Base-by-base conservation (phyloP, 2,329 filamentous ascomycete genomes). In the Xylariales sp. region DNA sequence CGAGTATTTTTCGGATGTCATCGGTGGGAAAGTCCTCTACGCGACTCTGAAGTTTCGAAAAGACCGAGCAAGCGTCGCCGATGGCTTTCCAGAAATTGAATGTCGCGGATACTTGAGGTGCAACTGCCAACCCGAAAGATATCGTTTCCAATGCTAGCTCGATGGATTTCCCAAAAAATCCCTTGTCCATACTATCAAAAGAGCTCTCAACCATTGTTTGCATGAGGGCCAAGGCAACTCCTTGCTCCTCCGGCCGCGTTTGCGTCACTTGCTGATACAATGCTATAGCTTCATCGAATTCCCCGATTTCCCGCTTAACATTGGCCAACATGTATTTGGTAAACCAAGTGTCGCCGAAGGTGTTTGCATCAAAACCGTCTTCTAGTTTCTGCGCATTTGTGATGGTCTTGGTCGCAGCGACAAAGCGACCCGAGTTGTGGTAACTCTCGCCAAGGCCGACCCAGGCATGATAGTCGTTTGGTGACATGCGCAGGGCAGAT, bases 361-460 rank as follows among this genome's bases (percentile, higher is more conserved):
- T 70, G 31, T 75, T 61, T 54, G 72, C 54, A n/a, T 69, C 60
- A 0, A 75, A 60, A 2, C 72, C 70, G 19, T 77, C 70, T 45
- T 91, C 86, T 5, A 95, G 71, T 38, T 76, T 77, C 55, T 91
- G 83, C 0, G 91, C 93, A 54, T 95, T 85, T 23, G 86, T 70
- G 48, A 97, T 93, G 1, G 93, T 89, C 55, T 93, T 91, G 4
- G 85, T 88, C 1, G 93, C 91, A n/a, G 93, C 91, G 42, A 96
- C 85, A 54, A 94, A 94, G 45, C 91, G 77, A 8, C 93, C 91
- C 13, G 90, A 95, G 50, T 87, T 93, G 57, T 96, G 85, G 55
- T 98, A 98, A 55, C 89, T 95, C 64, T 98, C 93, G n/a, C 91
- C 93, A 2, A 98, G 73, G 1, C 93, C 93, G 17, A 98, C 86